A percentile compares a stretch with the other conserved stretches of the same genome.
Evolutionary conservation across 169 alveolate genomes (phyloP).

Genomic region (Plasmodium gallinaceum): DNA sequence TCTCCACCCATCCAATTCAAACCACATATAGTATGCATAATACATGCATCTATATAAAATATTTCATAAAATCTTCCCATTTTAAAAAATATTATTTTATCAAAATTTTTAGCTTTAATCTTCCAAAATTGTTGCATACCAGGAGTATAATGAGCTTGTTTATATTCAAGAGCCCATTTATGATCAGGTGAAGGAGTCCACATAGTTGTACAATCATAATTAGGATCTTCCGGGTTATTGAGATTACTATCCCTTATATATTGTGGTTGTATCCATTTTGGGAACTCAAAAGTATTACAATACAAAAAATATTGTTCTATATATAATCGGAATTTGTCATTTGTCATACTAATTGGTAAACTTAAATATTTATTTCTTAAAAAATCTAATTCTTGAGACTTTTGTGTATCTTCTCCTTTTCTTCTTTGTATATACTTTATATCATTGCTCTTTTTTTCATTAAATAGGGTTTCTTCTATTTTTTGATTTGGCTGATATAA

Average conservation of each 20-base stretch:
- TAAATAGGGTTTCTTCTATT: slow-evolving; percentile 30
- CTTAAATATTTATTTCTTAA: slow-evolving; percentile 37
- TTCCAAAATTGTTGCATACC: slow-evolving; percentile 99
- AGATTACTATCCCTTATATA: slow-evolving; percentile 91
- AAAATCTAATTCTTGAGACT: slow-evolving; percentile 62
- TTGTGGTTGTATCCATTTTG: slow-evolving; percentile 86
- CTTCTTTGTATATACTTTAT: slow-evolving; percentile 23
- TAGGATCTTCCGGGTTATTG: slow-evolving; percentile 89
- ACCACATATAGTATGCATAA: slow-evolving; percentile 93
- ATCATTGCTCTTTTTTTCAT: slow-evolving; percentile 1
- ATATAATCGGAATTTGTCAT: slow-evolving; percentile 78
- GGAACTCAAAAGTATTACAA: slow-evolving; percentile 82
- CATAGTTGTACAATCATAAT: slow-evolving; percentile 94
- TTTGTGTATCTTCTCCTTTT: slow-evolving; percentile 56
- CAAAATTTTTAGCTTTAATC: slow-evolving; percentile 94
- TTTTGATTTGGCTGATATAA: slow-evolving; percentile 38
- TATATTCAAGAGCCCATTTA: slow-evolving; percentile 87
- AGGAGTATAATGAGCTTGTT: slow-evolving; percentile 93
- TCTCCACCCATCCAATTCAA: slow-evolving; percentile 99
- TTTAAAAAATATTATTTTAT: slow-evolving; percentile 96
- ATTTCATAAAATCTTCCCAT: slow-evolving; percentile 96
- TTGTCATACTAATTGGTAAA: slow-evolving; percentile 44
- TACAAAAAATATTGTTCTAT: slow-evolving; percentile 83
- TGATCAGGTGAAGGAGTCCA: slow-evolving; percentile 94
- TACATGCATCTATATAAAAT: slow-evolving; percentile 96